Conservation (phyloP, 2,329 filamentous ascomycete species). For the Diaporthe vaccinii region DNA sequence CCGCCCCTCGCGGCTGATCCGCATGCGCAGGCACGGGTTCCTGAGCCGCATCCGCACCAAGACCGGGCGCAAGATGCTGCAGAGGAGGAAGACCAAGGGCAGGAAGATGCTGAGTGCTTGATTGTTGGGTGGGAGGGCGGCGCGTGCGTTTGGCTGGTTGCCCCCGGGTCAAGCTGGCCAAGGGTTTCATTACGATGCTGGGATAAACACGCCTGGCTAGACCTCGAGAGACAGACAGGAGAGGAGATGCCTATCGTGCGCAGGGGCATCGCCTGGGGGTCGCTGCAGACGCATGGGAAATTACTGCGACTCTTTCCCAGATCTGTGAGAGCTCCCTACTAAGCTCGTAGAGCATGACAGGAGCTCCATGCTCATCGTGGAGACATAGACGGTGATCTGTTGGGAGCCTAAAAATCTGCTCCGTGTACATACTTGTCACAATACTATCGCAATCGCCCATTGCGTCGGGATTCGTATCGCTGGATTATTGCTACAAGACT, state of each 20-base stretch:
- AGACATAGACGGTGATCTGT: background rate
- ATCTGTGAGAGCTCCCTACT: background rate
- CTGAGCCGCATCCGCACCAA: conserved; percentile 63
- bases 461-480: background rate
- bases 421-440: conserved; percentile 21
- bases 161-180: background rate
- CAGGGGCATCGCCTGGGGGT: background rate
- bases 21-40: conserved; percentile 72
- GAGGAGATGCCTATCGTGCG: background rate
- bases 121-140: background rate
- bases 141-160: background rate
- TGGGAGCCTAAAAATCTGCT: background rate
- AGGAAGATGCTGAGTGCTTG: conserved; percentile 58
- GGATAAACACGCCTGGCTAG: background rate
- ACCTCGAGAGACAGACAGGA: background rate
- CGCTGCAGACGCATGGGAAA: background rate
- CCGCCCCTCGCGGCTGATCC: conserved; percentile 65
- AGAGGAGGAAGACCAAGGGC: conserved; percentile 66
- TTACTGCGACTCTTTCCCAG: background rate
- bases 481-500: background rate
- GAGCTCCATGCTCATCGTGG: background rate
- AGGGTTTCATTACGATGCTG: background rate
- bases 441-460: conserved; percentile 1
- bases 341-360: background rate
- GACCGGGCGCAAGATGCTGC: conserved; percentile 66